A percentile compares a stretch with the other conserved stretches of the same genome.
Evolutionary conservation across 129 eudicot genomes (phyloP).

Genomic region (Tagetes erecta): DNA sequence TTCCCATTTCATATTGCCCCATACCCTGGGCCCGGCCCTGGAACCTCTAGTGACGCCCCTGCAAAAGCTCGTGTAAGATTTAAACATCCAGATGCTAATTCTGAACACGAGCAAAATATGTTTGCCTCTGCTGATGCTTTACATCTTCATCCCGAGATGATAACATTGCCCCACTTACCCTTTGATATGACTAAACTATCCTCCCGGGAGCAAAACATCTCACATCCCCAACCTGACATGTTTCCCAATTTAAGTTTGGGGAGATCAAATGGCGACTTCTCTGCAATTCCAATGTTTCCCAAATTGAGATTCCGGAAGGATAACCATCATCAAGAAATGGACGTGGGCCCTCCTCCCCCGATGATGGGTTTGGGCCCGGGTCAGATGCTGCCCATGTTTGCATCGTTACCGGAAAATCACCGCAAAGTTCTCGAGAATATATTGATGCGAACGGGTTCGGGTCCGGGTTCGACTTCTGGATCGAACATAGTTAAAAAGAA

Average conservation of each 20-base stretch:
- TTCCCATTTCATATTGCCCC: conserved; percentile 56
- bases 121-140: conserved; percentile 33
- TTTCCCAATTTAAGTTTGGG: conserved; percentile 68
- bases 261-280: conserved; percentile 43
- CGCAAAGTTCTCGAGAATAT: conserved; percentile 86
- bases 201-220: conserved; percentile 37
- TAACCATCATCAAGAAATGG: conserved; percentile 52
- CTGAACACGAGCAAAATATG: conserved; percentile 34
- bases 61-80: conserved; percentile 35
- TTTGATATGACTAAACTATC: conserved; percentile 59
- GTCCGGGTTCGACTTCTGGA: conserved; percentile 45
- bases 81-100: conserved; percentile 36
- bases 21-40: conserved; percentile 25
- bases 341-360: conserved; percentile 33
- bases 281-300: conserved; percentile 62
- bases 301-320: conserved; percentile 49
- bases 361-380: conserved; percentile 40
- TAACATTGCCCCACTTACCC: conserved; percentile 63
- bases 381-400: conserved; percentile 52
- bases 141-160: conserved; percentile 28
- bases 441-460: conserved; percentile 62
- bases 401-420: conserved; percentile 81
- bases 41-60: conserved; percentile 37
- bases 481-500: conserved; percentile 55
- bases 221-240: conserved; percentile 48